Percentiles rank a stretch among this genome's conserved stretches.
Conservation (phyloP, 306 rosid species). For the Lathyrus sativus region DNA sequence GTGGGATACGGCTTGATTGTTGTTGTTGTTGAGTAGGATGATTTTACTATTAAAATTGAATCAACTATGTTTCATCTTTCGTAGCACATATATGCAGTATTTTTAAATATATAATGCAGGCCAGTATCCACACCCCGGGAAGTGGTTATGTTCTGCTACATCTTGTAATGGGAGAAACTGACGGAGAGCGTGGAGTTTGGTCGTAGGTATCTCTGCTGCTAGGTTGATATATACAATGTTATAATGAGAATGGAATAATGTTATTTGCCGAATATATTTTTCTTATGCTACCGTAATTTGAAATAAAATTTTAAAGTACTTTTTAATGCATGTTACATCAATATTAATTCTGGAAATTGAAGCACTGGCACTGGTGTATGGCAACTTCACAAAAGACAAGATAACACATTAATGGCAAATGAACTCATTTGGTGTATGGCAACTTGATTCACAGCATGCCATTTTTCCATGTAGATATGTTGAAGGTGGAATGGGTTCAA, state of each 20-base stretch:
- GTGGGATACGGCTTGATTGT: no score
- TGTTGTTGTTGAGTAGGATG: no score
- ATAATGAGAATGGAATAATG: conserved; percentile 29
- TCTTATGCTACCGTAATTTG: conserved; percentile 23
- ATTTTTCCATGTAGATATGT: conserved; percentile 61
- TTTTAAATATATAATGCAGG: conserved; percentile 50
- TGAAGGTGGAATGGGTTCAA: conserved; percentile 99
- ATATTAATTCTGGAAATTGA: no score
- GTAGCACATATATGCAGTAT: conserved; percentile 2
- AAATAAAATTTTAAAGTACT: conserved; percentile 25
- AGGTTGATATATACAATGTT: conserved; percentile 39
- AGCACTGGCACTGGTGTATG: no score
- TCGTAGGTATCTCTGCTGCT: conserved; percentile 72
- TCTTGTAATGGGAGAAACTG: conserved; percentile 98
- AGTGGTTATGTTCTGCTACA: conserved; percentile 97
- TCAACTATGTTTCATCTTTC: conserved; percentile 18
- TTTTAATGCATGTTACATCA: background rate
- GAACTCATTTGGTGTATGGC: no score
- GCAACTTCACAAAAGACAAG: no score
- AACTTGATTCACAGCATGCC: conserved; percentile 7
- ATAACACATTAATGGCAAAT: no score
- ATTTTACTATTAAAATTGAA: background rate
- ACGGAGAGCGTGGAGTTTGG: conserved; percentile 89
- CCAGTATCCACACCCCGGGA: conserved; percentile 83
- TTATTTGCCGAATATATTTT: conserved; percentile 37